Conservation (phyloP, 345 rosid species). For the Lepidium sativum region DNA sequence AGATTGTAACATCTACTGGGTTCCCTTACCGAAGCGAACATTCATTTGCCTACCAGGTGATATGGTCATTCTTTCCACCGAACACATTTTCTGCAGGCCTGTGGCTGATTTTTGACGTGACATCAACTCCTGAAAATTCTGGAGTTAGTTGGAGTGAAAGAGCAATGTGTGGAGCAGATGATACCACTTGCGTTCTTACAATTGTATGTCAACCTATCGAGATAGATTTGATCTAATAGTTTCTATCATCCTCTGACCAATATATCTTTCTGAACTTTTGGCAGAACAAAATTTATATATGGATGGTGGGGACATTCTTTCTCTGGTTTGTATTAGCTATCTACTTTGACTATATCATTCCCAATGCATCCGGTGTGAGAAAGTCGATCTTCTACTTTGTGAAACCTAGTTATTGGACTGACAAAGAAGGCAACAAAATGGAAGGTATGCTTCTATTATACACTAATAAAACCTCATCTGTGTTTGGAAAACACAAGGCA, state of each 20-base stretch:
- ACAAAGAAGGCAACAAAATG: slow-evolving; percentile 62
- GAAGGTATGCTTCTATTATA: slow-evolving; percentile 43
- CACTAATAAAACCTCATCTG: background rate
- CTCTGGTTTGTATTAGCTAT: slow-evolving; percentile 65
- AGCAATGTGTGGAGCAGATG: slow-evolving; percentile 36
- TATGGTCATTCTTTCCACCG: slow-evolving; percentile 87
- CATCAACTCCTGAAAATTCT: slow-evolving; percentile 36
- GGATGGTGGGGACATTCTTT: slow-evolving; percentile 55
- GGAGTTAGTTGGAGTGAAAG: slow-evolving; percentile 78
- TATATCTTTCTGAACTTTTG: slow-evolving; percentile 12
- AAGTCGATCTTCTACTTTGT: slow-evolving; percentile 66
- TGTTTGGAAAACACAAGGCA: background rate
- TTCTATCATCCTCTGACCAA: slow-evolving; percentile 5
- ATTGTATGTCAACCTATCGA: slow-evolving; percentile 40
- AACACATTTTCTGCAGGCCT: slow-evolving; percentile 64
- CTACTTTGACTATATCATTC: slow-evolving; percentile 78
- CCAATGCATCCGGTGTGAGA: slow-evolving; percentile 76
- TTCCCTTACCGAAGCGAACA: slow-evolving; percentile 40
- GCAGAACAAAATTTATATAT: slow-evolving; percentile 64
- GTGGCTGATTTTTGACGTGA: slow-evolving; percentile 41
- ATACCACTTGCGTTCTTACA: slow-evolving; percentile 45
- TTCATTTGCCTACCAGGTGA: slow-evolving; percentile 11
- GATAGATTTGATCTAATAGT: slow-evolving; percentile 1
- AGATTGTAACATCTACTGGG: slow-evolving; percentile 44
- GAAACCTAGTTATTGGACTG: slow-evolving; percentile 76